Evolutionary conservation across 2,329 filamentous ascomycete species (phyloP), one percentile per base, ranked within the genome.

Genomic region (Ilyonectria sp.): DNA sequence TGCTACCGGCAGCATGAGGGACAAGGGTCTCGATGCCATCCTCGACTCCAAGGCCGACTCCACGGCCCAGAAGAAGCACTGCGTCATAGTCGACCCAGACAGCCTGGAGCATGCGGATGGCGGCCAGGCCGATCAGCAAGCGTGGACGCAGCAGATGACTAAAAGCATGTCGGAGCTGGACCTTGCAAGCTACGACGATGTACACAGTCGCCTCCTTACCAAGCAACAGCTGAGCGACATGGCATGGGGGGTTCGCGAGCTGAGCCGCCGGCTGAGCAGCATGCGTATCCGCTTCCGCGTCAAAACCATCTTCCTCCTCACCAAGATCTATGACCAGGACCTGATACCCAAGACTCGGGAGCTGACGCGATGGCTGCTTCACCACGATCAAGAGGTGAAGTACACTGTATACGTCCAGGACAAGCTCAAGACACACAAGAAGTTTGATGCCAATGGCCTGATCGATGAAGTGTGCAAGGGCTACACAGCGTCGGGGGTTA

Each of bases 171-270:
- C 83, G 2, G 81, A 83, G 60, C 68, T 81, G 44, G 82, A 86
- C 65, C 76, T 84, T 11, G 69, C 75, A 8, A 68, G 77, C 47
- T 69, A 80, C 65, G 78, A 80, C 29, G 77, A 81, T 9, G 73
- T 87, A 47, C 86, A 89, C 75, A 90, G 87, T 66, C 89, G 95
- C n/a, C 88, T 98, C 56, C 86, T 98, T 72, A 98, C 95, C 1
- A 98, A 98, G 84, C 94, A 93, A 79, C 94, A 99, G 81, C 86
- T 99, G 47, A 94, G 93, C 15, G 96, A 98, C 75, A 98, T 99
- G 95, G 95, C 95, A 0, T 95, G 95, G 90, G 95, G 95, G 29
- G 96, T 98, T 65, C 88, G 96, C 54, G 94, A 98, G 81, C 84
- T 99, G 65, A 95, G 93, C 33, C 93, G 97, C 77, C 92, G 93